phyloP scores from a whole-genome alignment of 1,284 basidiomycete species.

The Leccinum fuscescens region DNA sequence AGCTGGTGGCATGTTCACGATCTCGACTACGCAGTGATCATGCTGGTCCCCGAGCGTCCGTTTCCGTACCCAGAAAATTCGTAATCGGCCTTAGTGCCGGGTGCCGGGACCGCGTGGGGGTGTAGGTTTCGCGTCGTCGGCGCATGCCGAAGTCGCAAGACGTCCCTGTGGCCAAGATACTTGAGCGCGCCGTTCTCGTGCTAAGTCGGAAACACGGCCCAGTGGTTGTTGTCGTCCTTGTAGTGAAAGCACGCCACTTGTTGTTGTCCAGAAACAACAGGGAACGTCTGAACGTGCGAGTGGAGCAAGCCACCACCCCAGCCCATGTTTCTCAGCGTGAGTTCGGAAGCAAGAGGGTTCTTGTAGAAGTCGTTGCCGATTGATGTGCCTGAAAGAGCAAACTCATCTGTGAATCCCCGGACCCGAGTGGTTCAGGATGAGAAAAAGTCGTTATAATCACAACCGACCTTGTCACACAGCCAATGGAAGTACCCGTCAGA shows the following conservation, averaged over 20 bases:
- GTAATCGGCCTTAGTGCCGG: constrained; percentile 85
- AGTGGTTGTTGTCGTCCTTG: constrained; percentile 98
- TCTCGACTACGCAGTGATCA: constrained; percentile 92
- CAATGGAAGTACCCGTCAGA: constrained; percentile 90
- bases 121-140: constrained; percentile 91
- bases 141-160: constrained; percentile 79
- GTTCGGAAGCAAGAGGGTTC: constrained; percentile 81
- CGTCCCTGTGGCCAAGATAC: constrained; percentile 77
- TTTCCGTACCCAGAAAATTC: constrained; percentile 96
- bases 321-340: constrained; percentile 97
- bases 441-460: constrained; percentile 60
- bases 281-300: constrained; percentile 94
- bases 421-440: constrained; percentile 90
- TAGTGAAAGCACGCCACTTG: constrained; percentile 99
- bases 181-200: constrained; percentile 62
- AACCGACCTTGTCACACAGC: constrained; percentile 83
- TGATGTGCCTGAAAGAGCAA: constrained; percentile 96
- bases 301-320: constrained; percentile 96
- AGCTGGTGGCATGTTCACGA: constrained; percentile 61
- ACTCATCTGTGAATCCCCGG: constrained; percentile 98
- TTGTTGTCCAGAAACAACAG: constrained; percentile 90
- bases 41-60: constrained; percentile 80
- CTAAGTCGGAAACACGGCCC: constrained; percentile 82
- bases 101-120: constrained; percentile 85
- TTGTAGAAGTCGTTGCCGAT: constrained; percentile 89